Base-by-base conservation (phyloP, 2,329 filamentous ascomycete species). In the Curvularia verruculosa region DNA sequence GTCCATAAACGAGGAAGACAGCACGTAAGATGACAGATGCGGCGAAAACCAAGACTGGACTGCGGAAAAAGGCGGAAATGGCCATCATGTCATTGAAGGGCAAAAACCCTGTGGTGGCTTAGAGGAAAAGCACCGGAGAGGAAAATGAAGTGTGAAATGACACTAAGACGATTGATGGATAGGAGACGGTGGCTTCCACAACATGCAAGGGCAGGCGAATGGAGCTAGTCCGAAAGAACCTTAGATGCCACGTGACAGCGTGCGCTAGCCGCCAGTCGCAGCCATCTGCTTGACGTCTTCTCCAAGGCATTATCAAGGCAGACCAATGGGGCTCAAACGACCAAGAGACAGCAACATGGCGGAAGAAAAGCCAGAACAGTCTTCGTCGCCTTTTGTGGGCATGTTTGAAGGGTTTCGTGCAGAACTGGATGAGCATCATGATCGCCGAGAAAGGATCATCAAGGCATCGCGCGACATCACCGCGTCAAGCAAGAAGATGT, bases 401-500 rank as follows among this genome's bases (percentile, higher is more conserved):
- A 92, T 98, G 84, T 99, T 99, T 75, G 89, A 91, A 75, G 80
- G 76, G 7, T 96, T 98, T 75, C 89, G 93, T 49, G 84, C 89
- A 69, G 93, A 97, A 78, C 83, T 99, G 26, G 95, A 99, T 72
- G 87, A 95, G 78, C 94, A 98, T 74, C 91, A 99, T 76, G 95
- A 98, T 77, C 88, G 95, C 15, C 85, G 92, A 54, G 93, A 97
- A 79, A 86, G 89, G 51, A 87, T 96, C 66, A 90, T 96, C 72
- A 99, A 98, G 80, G 89, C 88, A 2, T 96, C 91, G 8, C 84
- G 94, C 60, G 95, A 99, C 75, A 90, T 99, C 56, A 99, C 95
- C 6, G 92, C 92, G 0, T 82, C 92, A 52, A 96, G 92, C 78
- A 99, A 99, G 83, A 99, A 98, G 80, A 96, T 98, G 92, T 96